These are phyloP conservation scores for Eucalyptus rudis DNA, from an alignment of 345 rosid species.

Conservation along the genomic window DNA sequence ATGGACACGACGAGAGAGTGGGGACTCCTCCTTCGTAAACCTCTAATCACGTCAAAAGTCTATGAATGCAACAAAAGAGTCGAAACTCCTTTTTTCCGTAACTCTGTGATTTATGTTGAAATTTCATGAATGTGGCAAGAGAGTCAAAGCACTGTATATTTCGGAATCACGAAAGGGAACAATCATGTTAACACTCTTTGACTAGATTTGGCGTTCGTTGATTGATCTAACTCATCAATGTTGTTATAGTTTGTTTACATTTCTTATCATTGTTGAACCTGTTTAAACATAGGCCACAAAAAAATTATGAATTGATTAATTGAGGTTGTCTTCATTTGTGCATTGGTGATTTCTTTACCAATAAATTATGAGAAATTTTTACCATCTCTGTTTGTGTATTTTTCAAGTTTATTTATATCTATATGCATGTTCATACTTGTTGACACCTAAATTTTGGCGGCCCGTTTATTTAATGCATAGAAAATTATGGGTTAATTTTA, in stretches of 20 bases:
- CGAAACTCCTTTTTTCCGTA: background rate
- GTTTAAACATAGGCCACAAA: background rate
- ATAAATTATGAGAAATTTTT: too few species aligned
- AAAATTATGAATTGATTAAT: too few species aligned
- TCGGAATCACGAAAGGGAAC: background rate
- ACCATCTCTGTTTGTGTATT: background rate
- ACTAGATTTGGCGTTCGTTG: background rate
- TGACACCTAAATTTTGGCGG: too few species aligned
- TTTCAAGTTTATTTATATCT: too few species aligned
- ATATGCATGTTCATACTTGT: background rate
- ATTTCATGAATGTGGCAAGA: background rate
- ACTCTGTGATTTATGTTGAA: background rate
- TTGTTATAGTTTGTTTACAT: background rate
- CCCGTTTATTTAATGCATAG: too few species aligned
- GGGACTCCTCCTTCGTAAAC: background rate
- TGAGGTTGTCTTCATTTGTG: background rate
- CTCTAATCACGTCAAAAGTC: background rate
- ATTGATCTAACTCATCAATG: background rate
- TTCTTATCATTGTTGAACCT: background rate
- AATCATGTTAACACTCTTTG: background rate
- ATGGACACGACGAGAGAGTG: background rate
- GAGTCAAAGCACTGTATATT: too few species aligned
- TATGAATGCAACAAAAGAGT: background rate
- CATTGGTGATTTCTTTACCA: background rate
- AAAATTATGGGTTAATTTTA: too few species aligned